These are phyloP conservation scores for Fusarium graminum DNA, from an alignment of 2,329 filamentous ascomycete species.

Conservation along the genomic window DNA sequence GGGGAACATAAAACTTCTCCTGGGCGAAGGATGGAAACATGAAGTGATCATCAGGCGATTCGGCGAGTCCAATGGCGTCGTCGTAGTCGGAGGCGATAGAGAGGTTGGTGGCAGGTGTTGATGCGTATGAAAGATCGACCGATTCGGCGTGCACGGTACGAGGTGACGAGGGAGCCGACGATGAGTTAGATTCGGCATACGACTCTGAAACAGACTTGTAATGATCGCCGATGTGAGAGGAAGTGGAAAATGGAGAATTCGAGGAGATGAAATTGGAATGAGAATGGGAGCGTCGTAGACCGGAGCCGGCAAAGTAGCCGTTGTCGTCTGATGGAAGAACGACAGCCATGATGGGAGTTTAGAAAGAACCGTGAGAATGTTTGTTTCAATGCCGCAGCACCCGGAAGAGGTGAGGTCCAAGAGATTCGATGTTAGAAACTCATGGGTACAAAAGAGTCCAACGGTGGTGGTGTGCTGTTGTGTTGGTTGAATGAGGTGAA, in stretches of 20 bases:
- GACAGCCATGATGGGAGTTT: constrained; percentile 63
- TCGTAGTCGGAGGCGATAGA: constrained; percentile 72
- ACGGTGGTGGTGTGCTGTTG: constrained; percentile 5
- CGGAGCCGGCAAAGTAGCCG: constrained; percentile 66
- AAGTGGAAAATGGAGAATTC: constrained; percentile 59
- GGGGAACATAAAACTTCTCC: constrained; percentile 59
- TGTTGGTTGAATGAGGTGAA: constrained; percentile 18
- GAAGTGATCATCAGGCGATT: constrained; percentile 61
- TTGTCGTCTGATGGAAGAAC: constrained; percentile 70
- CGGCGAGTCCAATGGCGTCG: constrained; percentile 60
- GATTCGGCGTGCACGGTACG: constrained; percentile 65
- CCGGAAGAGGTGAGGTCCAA: constrained; percentile 31
- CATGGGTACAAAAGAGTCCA: constrained; percentile 40
- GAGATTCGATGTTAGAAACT: constrained; percentile 38
- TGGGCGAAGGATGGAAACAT: constrained; percentile 62
- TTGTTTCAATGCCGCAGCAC: constrained; percentile 45
- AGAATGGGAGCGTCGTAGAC: constrained; percentile 71
- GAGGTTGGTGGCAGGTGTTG: constrained; percentile 73
- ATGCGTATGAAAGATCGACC: constrained; percentile 69
- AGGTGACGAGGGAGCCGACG: constrained; percentile 70
- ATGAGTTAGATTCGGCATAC: constrained; percentile 63
- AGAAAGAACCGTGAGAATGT: constrained; percentile 38
- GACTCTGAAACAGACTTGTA: constrained; percentile 59
- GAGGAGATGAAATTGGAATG: constrained; percentile 67
- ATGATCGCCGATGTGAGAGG: constrained; percentile 62